Conservation (phyloP, 1,284 basidiomycete genomes). For the Kwoniella shivajii region DNA sequence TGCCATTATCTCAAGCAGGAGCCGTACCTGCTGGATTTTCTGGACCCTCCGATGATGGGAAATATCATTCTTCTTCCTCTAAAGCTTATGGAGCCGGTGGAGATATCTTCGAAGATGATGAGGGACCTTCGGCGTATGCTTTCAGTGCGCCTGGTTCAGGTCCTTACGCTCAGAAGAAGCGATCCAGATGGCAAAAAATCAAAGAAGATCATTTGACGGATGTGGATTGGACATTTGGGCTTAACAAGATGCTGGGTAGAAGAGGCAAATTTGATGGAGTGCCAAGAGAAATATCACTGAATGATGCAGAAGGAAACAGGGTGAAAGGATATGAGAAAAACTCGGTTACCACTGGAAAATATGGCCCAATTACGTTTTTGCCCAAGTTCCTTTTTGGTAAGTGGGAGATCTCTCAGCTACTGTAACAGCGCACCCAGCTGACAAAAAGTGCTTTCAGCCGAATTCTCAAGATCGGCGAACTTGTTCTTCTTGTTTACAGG, state of each 20-base stretch:
- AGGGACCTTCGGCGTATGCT: conserved; percentile 45
- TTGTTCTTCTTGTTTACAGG: conserved; percentile 96
- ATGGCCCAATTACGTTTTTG: conserved; percentile 83
- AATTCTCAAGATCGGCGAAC: conserved; percentile 86
- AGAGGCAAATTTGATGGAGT: conserved; percentile 50
- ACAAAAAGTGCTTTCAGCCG: conserved; percentile 26
- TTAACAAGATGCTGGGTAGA: conserved; percentile 45
- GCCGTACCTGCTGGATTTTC: conserved; percentile 44
- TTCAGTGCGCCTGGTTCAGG: conserved; percentile 38
- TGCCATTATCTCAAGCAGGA: conserved; percentile 43
- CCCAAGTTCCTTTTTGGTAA: conserved; percentile 90
- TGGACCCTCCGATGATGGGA: conserved; percentile 20
- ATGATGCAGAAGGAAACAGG: conserved; percentile 61
- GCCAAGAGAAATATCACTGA: conserved; percentile 65
- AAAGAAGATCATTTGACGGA: conserved; percentile 48
- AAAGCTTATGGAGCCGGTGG: conserved; percentile 25
- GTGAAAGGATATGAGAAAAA: conserved; percentile 71
- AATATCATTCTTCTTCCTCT: conserved; percentile 13
- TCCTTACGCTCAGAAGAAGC: conserved; percentile 29
- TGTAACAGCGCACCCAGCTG: neutral
- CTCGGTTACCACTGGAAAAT: conserved; percentile 93
- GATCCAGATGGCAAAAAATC: conserved; percentile 39
- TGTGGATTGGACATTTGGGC: conserved; percentile 51
- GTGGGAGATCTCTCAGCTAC: conserved; percentile 43
- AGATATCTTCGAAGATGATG: conserved; percentile 49